Conservation (phyloP, 306 rosid species). For the Betula pendula region DNA sequence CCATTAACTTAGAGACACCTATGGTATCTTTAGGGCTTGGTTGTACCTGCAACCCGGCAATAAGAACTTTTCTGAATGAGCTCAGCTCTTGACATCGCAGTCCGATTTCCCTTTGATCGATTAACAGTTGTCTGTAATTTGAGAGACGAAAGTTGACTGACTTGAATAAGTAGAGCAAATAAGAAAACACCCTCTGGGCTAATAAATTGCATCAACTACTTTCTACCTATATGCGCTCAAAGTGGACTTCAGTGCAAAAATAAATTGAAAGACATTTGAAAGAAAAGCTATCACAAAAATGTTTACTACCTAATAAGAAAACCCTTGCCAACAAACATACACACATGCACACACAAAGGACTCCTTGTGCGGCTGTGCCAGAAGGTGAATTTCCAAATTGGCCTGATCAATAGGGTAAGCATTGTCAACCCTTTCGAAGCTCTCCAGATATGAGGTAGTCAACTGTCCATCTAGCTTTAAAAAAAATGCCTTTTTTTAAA, state of each 20-base stretch:
- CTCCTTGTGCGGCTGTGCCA: not conserved
- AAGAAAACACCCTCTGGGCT: slow-evolving; percentile 3
- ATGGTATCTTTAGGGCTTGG: slow-evolving; percentile 5
- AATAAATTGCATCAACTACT: slow-evolving; percentile 2
- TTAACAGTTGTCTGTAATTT: slow-evolving; percentile 73
- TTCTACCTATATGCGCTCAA: not conserved
- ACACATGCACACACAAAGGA: not conserved
- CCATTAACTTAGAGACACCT: not conserved
- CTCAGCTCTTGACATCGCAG: slow-evolving; percentile 71
- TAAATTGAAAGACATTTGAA: slow-evolving; percentile 19
- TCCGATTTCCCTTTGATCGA: slow-evolving; percentile 83
- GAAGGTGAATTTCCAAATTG: slow-evolving; percentile 4
- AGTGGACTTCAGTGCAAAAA: slow-evolving; percentile 8
- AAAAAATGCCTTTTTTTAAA: slow-evolving; percentile 9
- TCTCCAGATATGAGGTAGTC: slow-evolving; percentile 12
- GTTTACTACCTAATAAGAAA: not conserved
- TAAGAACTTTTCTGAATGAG: slow-evolving; percentile 91
- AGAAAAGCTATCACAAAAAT: slow-evolving; percentile 10
- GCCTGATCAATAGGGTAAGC: slow-evolving; percentile 1
- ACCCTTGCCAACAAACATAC: not conserved
- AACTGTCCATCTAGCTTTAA: not conserved
- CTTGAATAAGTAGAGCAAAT: slow-evolving; percentile 1
- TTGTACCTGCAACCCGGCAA: slow-evolving; percentile 84
- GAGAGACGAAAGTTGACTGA: slow-evolving; percentile 7
- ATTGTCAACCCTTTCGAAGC: not conserved